Base-by-base conservation (phyloP, 2,329 filamentous ascomycete species). In the Aspergillus pseudonomiae region DNA sequence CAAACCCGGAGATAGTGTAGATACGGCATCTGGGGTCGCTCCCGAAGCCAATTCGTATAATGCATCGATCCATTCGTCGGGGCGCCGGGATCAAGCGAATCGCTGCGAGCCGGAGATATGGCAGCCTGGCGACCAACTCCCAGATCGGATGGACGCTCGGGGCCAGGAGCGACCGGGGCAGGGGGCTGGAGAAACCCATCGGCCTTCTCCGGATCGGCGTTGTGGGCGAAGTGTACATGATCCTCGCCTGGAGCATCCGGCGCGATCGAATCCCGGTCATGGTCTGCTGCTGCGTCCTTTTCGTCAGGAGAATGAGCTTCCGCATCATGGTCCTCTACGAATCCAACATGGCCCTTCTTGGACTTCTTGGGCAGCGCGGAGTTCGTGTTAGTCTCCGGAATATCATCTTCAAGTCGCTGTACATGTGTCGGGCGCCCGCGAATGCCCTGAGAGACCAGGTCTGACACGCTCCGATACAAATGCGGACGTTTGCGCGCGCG, bases 41-140 rank as follows among this genome's bases (percentile, higher is more conserved):
- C 79, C 41, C 89, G 88, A 50, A 94, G 87, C 53, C 85, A 84
- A 61, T 88, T 86, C 0, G 92, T 96, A 77, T 97, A 97, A 3
- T 74, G 76, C 14, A 75, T 65, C 5, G 77, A 64, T 24, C 73
- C 61, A 32, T 65, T 72, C n/a, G 73, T 28, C 7, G 73, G 71
- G n/a, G 63, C 61, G 2, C 67, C 61, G 2, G 72, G 70, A 12
- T 75, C 75, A 19, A 71, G 62, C 2, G 77, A 79, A 45, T 73
- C 72, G 43, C 71, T 77, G 43, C 77, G 73, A 19, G 71, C 62
- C 5, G 72, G 73, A 6, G 75, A 77, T 16, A 66, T n/a, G 3
- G 68, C 65, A 0, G 61, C 50, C 4, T 43, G 50, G 24, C 67
- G 71, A 21, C 61, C 68, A 34, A 73, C 66, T 63, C 79, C 78